Base-by-base conservation (phyloP, 768 basidiomycete species). In the Xanthoconium purpureum region DNA sequence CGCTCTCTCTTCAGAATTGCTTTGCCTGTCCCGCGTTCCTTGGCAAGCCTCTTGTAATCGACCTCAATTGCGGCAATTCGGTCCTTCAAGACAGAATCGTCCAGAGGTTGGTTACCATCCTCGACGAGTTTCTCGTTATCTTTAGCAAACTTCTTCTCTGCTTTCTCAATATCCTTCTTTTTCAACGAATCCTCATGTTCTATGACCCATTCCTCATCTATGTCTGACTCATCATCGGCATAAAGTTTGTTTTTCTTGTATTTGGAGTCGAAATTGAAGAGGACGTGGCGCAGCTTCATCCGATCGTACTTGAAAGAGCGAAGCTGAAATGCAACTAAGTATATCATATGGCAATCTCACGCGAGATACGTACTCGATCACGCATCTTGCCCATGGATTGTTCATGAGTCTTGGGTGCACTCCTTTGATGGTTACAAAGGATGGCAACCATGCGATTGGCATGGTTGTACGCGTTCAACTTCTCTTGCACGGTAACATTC, bases 391-490 rank as follows among this genome's bases (percentile, higher is more conserved):
- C 88, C 92, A 98, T 97, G 9, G 89, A 89, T 57, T 90, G 88
- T 35, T 89, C 91, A 64, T 97, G 94, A 6, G 87, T 89, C 76
- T 98, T 98, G 42, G 92, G 89, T 1, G 88, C 94, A 55, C 85
- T 87, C 73, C 94, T 83, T 73, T 98, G 95, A 90, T 99, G 97
- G 81, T 99, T 99, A 80, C 97, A 99, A 37, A 99, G 78, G 58
- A 98, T 93, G 57, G 97, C 97, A 15, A 98, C 97, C 80, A 89
- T 82, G 43, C 97, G 89, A 74, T 99, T 98, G 11, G 97, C 96
- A 47, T 91, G 89, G 65, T 98, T 98, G 75, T 98, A 99, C 18
- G 93, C 91, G 54, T 96, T 93, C 47, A 98, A 79, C 76, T 97
- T 98, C 77, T 99, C 96, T 65, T 94, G 91, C n/a, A 92, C 77